phyloP scores from a whole-genome alignment of 805 yeast genomes.

The Saccharomycopsis schoenii region DNA sequence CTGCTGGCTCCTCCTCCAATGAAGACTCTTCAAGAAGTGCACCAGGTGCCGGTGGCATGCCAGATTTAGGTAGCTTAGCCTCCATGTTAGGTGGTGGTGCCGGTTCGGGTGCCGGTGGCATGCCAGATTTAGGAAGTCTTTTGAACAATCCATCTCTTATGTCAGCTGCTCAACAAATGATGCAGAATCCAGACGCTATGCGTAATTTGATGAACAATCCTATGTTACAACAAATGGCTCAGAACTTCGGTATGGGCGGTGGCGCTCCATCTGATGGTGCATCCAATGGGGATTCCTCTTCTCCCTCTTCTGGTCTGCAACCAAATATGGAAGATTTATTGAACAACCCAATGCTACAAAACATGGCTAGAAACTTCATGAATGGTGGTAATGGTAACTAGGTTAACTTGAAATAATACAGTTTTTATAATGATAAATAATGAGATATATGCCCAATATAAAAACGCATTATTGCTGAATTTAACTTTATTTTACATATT shows the following conservation, averaged over 20 bases:
- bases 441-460: not conserved
- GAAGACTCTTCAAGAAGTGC: conserved; percentile 23
- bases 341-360: conserved; percentile 71
- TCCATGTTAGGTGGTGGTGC: conserved; percentile 42
- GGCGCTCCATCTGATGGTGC: conserved; percentile 25
- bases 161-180: conserved; percentile 81
- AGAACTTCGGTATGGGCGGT: conserved; percentile 59
- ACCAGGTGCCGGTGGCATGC: conserved; percentile 42
- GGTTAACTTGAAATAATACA: not conserved
- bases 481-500: not conserved
- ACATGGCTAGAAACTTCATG: conserved; percentile 63
- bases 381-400: conserved; percentile 31
- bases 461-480: not conserved
- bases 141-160: conserved; percentile 87
- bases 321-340: conserved; percentile 62
- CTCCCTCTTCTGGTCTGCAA: conserved; percentile 21
- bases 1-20: conserved; percentile 9
- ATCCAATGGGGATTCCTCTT: conserved; percentile 21
- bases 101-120: conserved; percentile 48
- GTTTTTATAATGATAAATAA: not conserved
- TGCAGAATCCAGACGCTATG: conserved; percentile 77
- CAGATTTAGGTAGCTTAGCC: conserved; percentile 56
- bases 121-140: conserved; percentile 57
- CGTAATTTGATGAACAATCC: conserved; percentile 72
- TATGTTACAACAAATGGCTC: conserved; percentile 74